Evolutionary conservation across 2,329 filamentous ascomycete genomes (phyloP).

Genomic region (Fusarium armeniacum): DNA sequence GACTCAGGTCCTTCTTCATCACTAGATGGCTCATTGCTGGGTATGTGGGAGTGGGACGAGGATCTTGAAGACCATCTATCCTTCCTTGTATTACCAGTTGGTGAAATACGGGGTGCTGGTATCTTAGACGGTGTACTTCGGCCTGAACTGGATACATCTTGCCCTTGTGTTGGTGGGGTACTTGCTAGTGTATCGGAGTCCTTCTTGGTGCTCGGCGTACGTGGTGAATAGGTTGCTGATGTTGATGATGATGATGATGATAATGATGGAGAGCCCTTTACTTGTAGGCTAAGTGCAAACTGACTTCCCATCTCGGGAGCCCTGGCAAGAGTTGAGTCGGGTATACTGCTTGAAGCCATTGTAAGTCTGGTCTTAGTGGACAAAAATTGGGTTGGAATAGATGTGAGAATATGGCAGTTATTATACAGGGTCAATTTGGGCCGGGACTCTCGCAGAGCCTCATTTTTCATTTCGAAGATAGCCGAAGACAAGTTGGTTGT

Average conservation of each 20-base stretch:
- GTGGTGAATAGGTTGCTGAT: background rate
- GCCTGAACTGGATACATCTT: background rate
- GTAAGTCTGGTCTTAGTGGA: background rate
- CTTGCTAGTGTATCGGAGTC: background rate
- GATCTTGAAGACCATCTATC: rapidly evolving
- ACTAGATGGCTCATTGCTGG: background rate
- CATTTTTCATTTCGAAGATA: rapidly evolving
- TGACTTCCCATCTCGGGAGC: rapidly evolving
- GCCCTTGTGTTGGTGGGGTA: background rate
- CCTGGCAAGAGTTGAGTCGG: too few species aligned
- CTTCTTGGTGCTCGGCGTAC: background rate
- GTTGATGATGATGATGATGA: background rate
- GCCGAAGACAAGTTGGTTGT: background rate
- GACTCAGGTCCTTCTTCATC: background rate
- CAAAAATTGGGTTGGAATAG: rapidly evolving
- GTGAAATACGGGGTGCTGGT: background rate
- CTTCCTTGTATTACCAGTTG: too few species aligned
- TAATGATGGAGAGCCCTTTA: background rate
- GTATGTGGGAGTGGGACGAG: too few species aligned
- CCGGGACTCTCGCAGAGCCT: rapidly evolving
- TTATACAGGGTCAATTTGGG: rapidly evolving
- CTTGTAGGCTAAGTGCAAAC: rapidly evolving
- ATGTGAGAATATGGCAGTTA: background rate
- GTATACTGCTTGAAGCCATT: background rate
- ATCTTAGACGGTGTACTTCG: background rate